A percentile compares a stretch with the other conserved stretches of the same genome.
phyloP scores from a whole-genome alignment of 495 filamentous ascomycete species.

The Echria macrotheca region DNA sequence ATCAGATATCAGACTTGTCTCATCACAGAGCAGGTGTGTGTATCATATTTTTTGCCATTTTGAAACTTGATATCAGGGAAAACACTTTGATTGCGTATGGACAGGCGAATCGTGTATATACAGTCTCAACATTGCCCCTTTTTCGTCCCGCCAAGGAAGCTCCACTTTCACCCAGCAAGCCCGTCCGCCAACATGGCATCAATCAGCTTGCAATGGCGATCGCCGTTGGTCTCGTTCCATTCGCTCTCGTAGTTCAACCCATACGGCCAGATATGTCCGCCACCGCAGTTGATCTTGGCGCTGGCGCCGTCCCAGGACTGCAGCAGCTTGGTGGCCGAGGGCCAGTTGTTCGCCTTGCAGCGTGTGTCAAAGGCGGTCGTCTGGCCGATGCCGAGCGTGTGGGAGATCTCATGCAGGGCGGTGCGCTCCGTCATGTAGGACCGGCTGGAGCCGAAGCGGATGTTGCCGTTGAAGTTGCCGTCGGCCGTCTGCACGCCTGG shows the following conservation, averaged over 20 bases:
- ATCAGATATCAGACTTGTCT: no score
- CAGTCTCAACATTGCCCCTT: no score
- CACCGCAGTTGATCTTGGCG: conserved; percentile 41
- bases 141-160: no score
- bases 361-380: conserved; percentile 31
- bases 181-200: conserved; percentile 36
- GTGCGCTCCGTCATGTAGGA: conserved; percentile 43
- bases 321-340: conserved; percentile 31
- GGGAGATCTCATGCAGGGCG: conserved; percentile 41
- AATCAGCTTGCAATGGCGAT: conserved; percentile 33
- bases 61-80: no score
- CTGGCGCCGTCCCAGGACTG: conserved; percentile 30
- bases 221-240: conserved; percentile 35
- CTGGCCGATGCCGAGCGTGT: conserved; percentile 40
- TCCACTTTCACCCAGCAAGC: conserved; percentile 16
- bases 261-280: conserved; percentile 40
- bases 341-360: conserved; percentile 35
- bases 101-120: no score
- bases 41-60: no score
- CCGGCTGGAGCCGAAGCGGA: conserved; percentile 38
- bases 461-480: conserved; percentile 39
- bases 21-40: no score
- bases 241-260: conserved; percentile 40
- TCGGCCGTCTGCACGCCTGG: conserved; percentile 38
- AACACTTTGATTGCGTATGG: no score